A percentile compares a stretch with the other conserved stretches of the same genome.
These are phyloP conservation scores for Talaromyces borbonicus DNA, from an alignment of 495 filamentous ascomycete genomes.

Conservation along the genomic window DNA sequence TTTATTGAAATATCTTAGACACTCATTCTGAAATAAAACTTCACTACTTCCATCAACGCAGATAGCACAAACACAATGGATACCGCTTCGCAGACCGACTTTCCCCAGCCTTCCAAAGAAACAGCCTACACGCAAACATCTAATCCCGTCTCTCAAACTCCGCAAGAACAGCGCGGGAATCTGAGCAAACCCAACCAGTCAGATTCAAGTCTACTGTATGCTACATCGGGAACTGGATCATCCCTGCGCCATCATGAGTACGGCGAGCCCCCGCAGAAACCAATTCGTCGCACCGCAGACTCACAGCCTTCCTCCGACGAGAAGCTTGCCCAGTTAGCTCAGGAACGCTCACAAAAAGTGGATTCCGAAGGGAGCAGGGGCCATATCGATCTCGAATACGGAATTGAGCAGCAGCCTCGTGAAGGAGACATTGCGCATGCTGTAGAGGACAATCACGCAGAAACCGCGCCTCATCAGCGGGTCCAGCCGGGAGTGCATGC, in stretches of 20 bases:
- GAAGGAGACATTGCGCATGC: slow-evolving; percentile 47
- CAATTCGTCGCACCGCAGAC: slow-evolving; percentile 29
- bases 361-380: slow-evolving; percentile 10
- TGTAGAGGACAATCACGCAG: slow-evolving; percentile 32
- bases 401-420: slow-evolving; percentile 43
- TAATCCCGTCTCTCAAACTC: slow-evolving; percentile 40
- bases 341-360: slow-evolving; percentile 11
- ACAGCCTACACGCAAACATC: slow-evolving; percentile 37
- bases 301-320: slow-evolving; percentile 30
- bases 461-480: slow-evolving; percentile 13
- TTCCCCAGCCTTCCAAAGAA: slow-evolving; percentile 41
- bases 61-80: slow-evolving; percentile 14
- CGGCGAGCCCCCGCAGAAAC: slow-evolving; percentile 20
- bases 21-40: not conserved
- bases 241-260: slow-evolving; percentile 8
- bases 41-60: no score
- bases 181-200: slow-evolving; percentile 6
- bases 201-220: not conserved
- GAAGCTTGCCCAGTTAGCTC: slow-evolving; percentile 14
- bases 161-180: slow-evolving; percentile 33
- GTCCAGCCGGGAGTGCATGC: slow-evolving; percentile 31
- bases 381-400: slow-evolving; percentile 37
- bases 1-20: no score
- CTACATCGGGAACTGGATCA: not conserved
- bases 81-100: slow-evolving; percentile 15